These are phyloP conservation scores for Fusarium mangiferae DNA, from an alignment of 2,329 filamentous ascomycete species.

Conservation along the genomic window DNA sequence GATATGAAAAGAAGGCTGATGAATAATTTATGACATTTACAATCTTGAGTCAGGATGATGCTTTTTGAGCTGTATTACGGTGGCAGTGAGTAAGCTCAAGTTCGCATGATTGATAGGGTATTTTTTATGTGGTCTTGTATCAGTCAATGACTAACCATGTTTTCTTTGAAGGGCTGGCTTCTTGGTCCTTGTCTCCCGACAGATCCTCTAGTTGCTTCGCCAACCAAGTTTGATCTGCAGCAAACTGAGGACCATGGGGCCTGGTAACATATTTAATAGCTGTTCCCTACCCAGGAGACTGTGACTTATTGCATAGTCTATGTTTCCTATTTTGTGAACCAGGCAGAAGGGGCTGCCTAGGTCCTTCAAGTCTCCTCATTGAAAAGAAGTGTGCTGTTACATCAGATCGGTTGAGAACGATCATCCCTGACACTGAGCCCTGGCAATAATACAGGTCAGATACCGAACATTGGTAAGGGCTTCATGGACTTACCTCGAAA, in stretches of 20 bases:
- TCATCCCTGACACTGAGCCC: no score
- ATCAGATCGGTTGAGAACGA: not conserved
- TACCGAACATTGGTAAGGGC: not conserved
- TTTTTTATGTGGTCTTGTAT: not conserved
- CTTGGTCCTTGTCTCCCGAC: not conserved
- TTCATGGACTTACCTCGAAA: not conserved
- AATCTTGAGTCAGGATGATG: no score
- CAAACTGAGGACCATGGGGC: not conserved
- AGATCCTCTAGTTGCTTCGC: not conserved
- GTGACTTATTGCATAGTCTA: not conserved
- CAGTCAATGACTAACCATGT: not conserved
- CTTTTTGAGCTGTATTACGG: not conserved
- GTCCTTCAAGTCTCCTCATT: fast-evolving
- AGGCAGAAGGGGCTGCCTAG: not conserved
- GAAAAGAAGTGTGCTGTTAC: not conserved
- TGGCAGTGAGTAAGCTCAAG: not conserved
- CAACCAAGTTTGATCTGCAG: not conserved
- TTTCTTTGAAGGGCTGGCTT: not conserved
- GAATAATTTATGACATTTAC: not conserved
- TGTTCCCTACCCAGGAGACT: not conserved
- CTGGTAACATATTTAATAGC: not conserved
- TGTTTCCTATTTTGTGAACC: not conserved
- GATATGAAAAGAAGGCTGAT: not conserved
- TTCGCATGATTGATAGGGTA: no score
- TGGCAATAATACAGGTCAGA: not conserved